Percentiles rank a stretch among this genome's conserved stretches.
Conservation (phyloP, 2,329 filamentous ascomycete species). For the Bipolaris zeicola region DNA sequence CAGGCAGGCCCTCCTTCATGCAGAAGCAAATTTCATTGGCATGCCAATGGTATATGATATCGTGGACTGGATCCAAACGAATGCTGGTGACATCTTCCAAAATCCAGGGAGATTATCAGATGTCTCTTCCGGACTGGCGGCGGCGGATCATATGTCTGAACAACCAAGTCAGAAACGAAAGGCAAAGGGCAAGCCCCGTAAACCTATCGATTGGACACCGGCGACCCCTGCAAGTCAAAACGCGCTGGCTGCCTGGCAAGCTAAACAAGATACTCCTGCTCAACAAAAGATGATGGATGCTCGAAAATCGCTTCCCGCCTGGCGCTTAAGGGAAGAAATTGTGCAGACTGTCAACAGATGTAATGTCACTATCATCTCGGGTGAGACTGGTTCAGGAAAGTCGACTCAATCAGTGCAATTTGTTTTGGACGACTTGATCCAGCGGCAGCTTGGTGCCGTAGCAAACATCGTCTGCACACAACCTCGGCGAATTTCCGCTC, state of each 20-base stretch:
- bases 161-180: slow-evolving; percentile 21
- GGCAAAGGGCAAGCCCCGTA: slow-evolving; percentile 42
- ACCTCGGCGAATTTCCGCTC: slow-evolving; percentile 88
- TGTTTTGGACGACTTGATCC: slow-evolving; percentile 87
- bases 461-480: slow-evolving; percentile 96
- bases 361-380: slow-evolving; percentile 94
- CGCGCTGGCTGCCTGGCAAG: slow-evolving; percentile 68
- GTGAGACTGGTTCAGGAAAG: slow-evolving; percentile 96
- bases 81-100: slow-evolving; percentile 80
- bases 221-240: slow-evolving; percentile 64
- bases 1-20: slow-evolving; percentile 74
- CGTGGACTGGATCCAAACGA: slow-evolving; percentile 88
- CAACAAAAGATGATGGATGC: slow-evolving; percentile 77
- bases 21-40: slow-evolving; percentile 72
- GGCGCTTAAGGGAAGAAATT: slow-evolving; percentile 79
- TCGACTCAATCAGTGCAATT: slow-evolving; percentile 98
- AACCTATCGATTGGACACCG: slow-evolving; percentile 67
- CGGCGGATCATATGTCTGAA: slow-evolving; percentile 51
- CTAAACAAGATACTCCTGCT: slow-evolving; percentile 66
- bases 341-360: slow-evolving; percentile 74
- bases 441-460: slow-evolving; percentile 71
- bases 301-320: slow-evolving; percentile 80
- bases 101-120: slow-evolving; percentile 83
- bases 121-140: slow-evolving; percentile 74
- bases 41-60: slow-evolving; percentile 92